Conservation (phyloP, 2,329 filamentous ascomycete genomes). For the Calonectria hongkongensis region DNA sequence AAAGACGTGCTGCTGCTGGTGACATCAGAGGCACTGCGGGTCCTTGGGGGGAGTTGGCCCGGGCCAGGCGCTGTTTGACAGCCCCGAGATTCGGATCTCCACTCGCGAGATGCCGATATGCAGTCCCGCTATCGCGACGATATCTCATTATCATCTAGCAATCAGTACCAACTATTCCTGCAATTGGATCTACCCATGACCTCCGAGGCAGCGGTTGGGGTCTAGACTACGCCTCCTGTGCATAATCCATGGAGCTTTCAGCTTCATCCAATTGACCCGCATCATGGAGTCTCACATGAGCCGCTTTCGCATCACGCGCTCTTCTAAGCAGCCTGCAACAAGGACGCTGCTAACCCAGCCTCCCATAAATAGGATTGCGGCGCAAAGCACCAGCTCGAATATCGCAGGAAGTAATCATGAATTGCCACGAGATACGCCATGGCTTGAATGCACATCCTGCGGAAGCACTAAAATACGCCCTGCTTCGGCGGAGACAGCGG, state of each 20-base stretch:
- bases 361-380: too few species aligned
- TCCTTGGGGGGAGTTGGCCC: background rate
- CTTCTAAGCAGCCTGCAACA: background rate
- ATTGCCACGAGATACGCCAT: background rate
- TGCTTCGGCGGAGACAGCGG: background rate
- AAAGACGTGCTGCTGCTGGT: background rate
- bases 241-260: too few species aligned
- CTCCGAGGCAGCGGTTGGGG: too few species aligned
- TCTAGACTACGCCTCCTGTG: background rate
- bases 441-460: background rate
- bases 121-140: background rate
- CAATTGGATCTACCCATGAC: too few species aligned
- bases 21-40: too few species aligned
- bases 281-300: slow-evolving; percentile 30
- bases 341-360: background rate
- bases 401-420: background rate
- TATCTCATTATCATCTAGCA: background rate
- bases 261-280: too few species aligned
- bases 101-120: background rate
- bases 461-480: background rate
- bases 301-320: slow-evolving; percentile 21
- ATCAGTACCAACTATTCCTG: background rate
- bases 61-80: background rate
- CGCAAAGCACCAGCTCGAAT: background rate
- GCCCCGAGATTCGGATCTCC: slow-evolving; percentile 7